Evolutionary conservation across 257 asterid genomes (phyloP), one percentile per base, ranked within the genome.

Genomic region (Thymus mandschuricus): DNA sequence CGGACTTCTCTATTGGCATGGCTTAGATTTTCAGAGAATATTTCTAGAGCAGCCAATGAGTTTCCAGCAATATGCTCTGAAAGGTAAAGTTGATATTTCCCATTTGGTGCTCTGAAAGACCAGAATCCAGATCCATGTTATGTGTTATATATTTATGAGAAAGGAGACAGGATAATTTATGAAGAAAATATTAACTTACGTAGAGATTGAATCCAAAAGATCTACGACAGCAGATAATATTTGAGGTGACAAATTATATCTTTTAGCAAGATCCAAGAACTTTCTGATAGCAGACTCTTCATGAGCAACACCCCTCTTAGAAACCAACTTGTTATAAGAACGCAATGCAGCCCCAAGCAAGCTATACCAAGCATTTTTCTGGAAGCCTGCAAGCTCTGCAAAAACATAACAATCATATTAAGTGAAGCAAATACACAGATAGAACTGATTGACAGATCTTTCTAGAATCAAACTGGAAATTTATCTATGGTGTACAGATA

Each of bases 141-240:
- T 72, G 31, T 11, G 49, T 40, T 9, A 71, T 5, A 15, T 43
- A 68, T 54, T 61, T 45, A 31, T 43, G 50, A 50, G 57, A 64
- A 56, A 68, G 67, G 67, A 75, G 68, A 44, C 15, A 21, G 71
- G n/a, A 38, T 38, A 6, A 3, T 3, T 1, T 70, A 41, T 5
- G 29, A 30, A 10, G 52, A 31, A n/a, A 54, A 52, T 52, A 52
- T 12, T 29, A 71, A 62, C 89, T 79, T 77, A 95, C 99, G 73
- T 88, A 66, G 64, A 82, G 55, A 75, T 61, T 31, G 86, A 89
- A 77, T 89, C 96, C 86, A 95, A 72, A 60, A 85, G 74, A 71
- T 88, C 93, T 66, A 97, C 98, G 3, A 89, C 95, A 15, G 95
- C 83, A 79, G 92, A 84, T 77, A 95, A 78, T 77, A 95, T 76